Evolutionary conservation across 1,284 basidiomycete genomes (phyloP).

Genomic region (Lignosus rhinocerotis): DNA sequence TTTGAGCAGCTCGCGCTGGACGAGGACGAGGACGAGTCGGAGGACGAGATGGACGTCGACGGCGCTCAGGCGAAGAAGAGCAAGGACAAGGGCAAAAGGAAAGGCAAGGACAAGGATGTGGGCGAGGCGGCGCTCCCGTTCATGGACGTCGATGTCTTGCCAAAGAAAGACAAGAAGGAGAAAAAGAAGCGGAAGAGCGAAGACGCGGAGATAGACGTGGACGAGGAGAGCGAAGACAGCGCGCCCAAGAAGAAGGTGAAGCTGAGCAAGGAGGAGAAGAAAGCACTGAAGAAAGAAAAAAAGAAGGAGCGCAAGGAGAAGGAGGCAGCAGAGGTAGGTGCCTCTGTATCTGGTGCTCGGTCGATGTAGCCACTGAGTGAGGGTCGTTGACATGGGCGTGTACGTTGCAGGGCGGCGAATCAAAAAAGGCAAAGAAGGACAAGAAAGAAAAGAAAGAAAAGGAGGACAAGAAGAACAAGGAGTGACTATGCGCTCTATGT

Average conservation of each 20-base stretch:
- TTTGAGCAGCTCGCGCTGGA: conserved; percentile 41
- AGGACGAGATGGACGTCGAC: conserved; percentile 50
- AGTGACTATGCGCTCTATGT: conserved; percentile 28
- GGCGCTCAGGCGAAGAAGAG: conserved; percentile 57
- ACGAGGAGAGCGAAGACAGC: conserved; percentile 44
- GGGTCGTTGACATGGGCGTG: background rate
- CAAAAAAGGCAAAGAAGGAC: conserved; percentile 32
- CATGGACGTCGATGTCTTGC: conserved; percentile 53
- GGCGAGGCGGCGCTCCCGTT: conserved; percentile 60
- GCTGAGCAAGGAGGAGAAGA: conserved; percentile 63
- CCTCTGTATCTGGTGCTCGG: conserved; percentile 10
- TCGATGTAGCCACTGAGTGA: background rate
- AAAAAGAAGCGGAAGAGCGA: conserved; percentile 72
- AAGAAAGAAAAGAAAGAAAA: conserved; percentile 30
- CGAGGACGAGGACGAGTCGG: conserved; percentile 53
- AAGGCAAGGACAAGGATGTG: conserved; percentile 58
- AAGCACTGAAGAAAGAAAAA: conserved; percentile 64
- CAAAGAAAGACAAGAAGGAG: conserved; percentile 68
- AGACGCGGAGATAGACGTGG: conserved; percentile 60
- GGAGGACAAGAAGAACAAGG: conserved; percentile 48
- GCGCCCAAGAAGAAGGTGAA: conserved; percentile 70
- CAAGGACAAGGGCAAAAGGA: conserved; percentile 55
- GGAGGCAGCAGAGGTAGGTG: conserved; percentile 39
- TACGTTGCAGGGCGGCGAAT: conserved; percentile 30
- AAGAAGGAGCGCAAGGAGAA: conserved; percentile 59